Percentiles rank a stretch among this genome's conserved stretches.
Evolutionary conservation across 306 rosid genomes (phyloP).

Genomic region (Pyrus communis): DNA sequence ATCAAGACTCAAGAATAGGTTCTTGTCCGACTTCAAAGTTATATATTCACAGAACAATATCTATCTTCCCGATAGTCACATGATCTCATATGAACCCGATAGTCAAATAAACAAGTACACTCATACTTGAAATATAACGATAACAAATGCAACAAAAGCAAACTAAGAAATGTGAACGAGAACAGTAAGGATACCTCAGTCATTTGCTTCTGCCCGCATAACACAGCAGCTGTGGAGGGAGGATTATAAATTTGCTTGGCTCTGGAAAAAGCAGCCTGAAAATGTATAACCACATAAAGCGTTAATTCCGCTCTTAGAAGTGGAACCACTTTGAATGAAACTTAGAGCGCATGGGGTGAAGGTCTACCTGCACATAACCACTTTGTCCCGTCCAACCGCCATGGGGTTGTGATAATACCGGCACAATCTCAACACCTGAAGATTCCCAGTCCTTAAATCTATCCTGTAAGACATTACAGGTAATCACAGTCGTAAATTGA

Average conservation of each 20-base stretch:
- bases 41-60: not conserved
- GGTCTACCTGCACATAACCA: conserved; percentile 80
- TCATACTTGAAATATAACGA: too few relatives aligned
- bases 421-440: conserved; percentile 79
- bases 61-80: not conserved
- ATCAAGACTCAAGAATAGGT: not conserved
- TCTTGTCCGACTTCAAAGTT: not conserved
- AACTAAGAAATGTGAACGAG: not conserved
- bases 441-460: conserved; percentile 90
- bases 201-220: conserved; percentile 94
- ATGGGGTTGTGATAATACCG: conserved; percentile 86
- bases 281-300: conserved; percentile 1
- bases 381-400: conserved; percentile 70
- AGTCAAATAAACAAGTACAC: too few relatives aligned
- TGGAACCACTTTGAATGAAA: not conserved
- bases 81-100: too few relatives aligned
- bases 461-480: conserved; percentile 43
- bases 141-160: not conserved
- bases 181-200: conserved; percentile 50
- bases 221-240: conserved; percentile 57
- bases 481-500: conserved; percentile 13
- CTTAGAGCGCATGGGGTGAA: not conserved
- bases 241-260: conserved; percentile 64
- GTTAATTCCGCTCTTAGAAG: not conserved
- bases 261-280: conserved; percentile 79